phyloP scores from a whole-genome alignment of 768 basidiomycete species.

The Royoungia palumana region DNA sequence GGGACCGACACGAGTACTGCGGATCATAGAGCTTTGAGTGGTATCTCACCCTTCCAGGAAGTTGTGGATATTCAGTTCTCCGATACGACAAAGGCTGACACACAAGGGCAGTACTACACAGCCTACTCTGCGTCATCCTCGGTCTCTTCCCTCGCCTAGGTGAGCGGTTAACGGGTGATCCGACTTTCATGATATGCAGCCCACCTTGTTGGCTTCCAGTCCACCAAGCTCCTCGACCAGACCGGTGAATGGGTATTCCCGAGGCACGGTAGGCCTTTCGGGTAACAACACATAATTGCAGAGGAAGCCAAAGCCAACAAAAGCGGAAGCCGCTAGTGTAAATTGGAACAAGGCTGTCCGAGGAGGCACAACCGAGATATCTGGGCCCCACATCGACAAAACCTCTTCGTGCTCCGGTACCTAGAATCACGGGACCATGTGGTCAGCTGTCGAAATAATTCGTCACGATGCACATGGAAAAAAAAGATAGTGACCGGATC shows the following conservation, averaged over 20 bases:
- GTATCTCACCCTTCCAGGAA: constrained; percentile 3
- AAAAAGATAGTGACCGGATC: constrained; percentile 56
- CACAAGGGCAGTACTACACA: constrained; percentile 12
- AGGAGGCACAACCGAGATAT: constrained; percentile 60
- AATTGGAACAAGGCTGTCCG: constrained; percentile 64
- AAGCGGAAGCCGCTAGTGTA: constrained; percentile 54
- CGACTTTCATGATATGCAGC: constrained; percentile 13
- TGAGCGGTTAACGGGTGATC: constrained; percentile 3
- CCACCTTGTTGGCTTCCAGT: constrained; percentile 72
- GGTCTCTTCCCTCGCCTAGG: constrained; percentile 37
- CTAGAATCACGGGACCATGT: constrained; percentile 35
- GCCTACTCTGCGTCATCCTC: constrained; percentile 32
- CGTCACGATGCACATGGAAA: constrained; percentile 1
- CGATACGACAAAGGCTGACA: constrained; percentile 1
- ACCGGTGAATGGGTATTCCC: constrained; percentile 76
- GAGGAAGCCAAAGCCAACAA: constrained; percentile 59
- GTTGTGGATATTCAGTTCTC: background rate
- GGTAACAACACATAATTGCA: constrained; percentile 55
- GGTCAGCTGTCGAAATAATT: constrained; percentile 12
- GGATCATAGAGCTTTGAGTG: too few relatives aligned
- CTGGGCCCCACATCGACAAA: constrained; percentile 86
- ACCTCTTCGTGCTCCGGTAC: constrained; percentile 79
- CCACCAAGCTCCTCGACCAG: constrained; percentile 78
- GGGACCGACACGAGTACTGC: background rate
- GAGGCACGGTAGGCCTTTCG: constrained; percentile 61